A percentile compares a stretch with the other conserved stretches of the same genome.
These are phyloP conservation scores for Annulohypoxylon stygium DNA, from an alignment of 495 filamentous ascomycete genomes.

Conservation along the genomic window DNA sequence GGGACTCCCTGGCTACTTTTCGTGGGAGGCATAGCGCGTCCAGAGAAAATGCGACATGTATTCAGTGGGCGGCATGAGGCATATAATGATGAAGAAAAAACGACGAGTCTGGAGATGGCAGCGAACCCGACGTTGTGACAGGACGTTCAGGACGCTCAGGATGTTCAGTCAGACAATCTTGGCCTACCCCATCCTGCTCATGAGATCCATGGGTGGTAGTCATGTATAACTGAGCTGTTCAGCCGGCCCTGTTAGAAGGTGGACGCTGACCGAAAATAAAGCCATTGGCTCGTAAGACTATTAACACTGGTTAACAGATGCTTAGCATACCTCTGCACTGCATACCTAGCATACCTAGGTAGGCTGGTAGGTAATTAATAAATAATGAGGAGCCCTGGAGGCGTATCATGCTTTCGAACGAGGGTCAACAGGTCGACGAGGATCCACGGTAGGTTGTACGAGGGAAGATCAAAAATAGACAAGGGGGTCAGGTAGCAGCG, in stretches of 20 bases:
- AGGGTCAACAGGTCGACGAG: conserved; percentile 1
- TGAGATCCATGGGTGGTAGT: not conserved
- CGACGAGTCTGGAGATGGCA: conserved; percentile 41
- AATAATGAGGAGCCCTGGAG: conserved; percentile 24
- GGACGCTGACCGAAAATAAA: conserved; percentile 47
- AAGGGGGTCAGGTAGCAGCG: conserved; percentile 51
- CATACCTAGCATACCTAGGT: conserved; percentile 4
- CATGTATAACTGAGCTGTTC: conserved; percentile 25
- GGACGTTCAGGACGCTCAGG: conserved; percentile 29
- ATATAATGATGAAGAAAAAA: conserved; percentile 35
- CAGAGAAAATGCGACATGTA: conserved; percentile 50
- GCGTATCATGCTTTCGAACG: conserved; percentile 40
- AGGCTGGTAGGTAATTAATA: conserved; percentile 16
- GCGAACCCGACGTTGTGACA: conserved; percentile 41
- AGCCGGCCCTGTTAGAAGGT: conserved; percentile 42
- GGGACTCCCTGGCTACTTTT: conserved; percentile 54
- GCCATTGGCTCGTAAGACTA: conserved; percentile 17
- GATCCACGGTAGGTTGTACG: conserved; percentile 39
- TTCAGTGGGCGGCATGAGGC: conserved; percentile 43
- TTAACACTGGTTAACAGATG: conserved; percentile 40
- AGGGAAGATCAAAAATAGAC: conserved; percentile 46
- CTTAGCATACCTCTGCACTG: conserved; percentile 10
- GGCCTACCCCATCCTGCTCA: not conserved
- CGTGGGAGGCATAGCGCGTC: conserved; percentile 46
- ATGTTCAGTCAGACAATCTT: conserved; percentile 31